Base-by-base conservation (phyloP, 345 rosid species). In the Sonneratia alba region DNA sequence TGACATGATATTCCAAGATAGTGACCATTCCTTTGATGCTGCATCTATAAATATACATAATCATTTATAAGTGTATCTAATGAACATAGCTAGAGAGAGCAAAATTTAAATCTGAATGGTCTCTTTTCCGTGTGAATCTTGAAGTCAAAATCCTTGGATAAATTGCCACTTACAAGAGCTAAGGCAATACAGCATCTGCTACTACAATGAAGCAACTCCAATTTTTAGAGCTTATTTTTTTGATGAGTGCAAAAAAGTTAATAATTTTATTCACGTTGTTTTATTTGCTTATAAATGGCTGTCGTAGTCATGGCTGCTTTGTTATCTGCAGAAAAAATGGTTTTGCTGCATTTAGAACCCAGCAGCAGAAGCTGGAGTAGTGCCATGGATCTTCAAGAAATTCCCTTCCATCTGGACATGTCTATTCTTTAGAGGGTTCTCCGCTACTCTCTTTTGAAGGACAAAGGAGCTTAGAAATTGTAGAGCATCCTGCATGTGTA, bases 261-360 rank as follows among this genome's bases (percentile, higher is more conserved):
- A 27, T 27, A 27, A 27, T 27, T 27, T 27, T 27, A 27, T 27
- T 27, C 32, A 27, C 32, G 32, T 27, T 27, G 32, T 27, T 27
- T 2, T 22, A 24, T 45, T 72, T 74, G 45, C 21, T 67, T 53
- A 10, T 66, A 22, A 15, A 38, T 47, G 14, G 51, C 51, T 42
- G 11, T 45, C 63, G 70, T 65, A 76, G 66, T 67, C 10, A n/a
- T 42, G 48, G 19, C 61, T 74, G 37, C 45, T 80, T 53, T 66
- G 16, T 64, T 75, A 56, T 32, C 36, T 73, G 48, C 93, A 94
- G 99, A 91, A 83, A 77, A 94, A 87, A 80, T 90, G 99, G 97
- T 82, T 94, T 77, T 94, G 97, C 89, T 91, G 99, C 86, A 53
- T 95, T 63, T 85, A 83, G 63, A 80, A 84, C 75, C 92, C 92